Evolutionary conservation across 1,284 basidiomycete species (phyloP), one percentile per base, ranked within the genome.

Genomic region (Ganoderma multipileum): DNA sequence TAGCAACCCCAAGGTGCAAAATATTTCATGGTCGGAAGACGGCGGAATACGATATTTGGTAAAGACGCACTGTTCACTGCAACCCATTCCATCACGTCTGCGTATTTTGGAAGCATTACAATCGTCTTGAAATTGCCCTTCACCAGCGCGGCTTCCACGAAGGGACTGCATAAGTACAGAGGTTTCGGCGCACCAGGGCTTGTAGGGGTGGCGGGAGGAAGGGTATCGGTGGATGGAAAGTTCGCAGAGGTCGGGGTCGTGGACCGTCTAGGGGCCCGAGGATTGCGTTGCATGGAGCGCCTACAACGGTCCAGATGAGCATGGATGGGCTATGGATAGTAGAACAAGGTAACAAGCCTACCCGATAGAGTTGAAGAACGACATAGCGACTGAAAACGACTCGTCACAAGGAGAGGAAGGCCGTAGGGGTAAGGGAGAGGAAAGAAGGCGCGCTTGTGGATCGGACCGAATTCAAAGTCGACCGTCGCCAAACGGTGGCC

Each of bases 71-170:
- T 87, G 78, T 99, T 98, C 68, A 98, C 93, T 0, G 97, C 97
- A 39, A 99, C 95, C 98, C 98, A 99, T 81, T 99, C 98, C 88
- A 96, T 97, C 63, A 96, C 94, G 80, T 98, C 95, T 52, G 96
- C 94, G 78, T 97, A 99, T 80, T 98, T 98, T 23, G 98, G 98
- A 44, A 98, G 88, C 83, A 96, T 95, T 50, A 99, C 96, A 75
- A 99, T 99, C 1, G 97, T 99, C 84, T 98, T 98, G 84, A 99
- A 98, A 79, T 96, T 97, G 20, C 97, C 97, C 81, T 98, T 99
- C 73, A 99, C 97, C 38, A 99, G 87, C 0, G 97, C 96, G 0
- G 96, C 95, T 77, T 98, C 96, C 64, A 97, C 96, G 78, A 99
- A 99, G 4, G 96, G 96, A 75, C 94, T 95, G 79, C 93, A 95